phyloP scores from a whole-genome alignment of 169 alveolate species.

The Cryptosporidium parvum region DNA sequence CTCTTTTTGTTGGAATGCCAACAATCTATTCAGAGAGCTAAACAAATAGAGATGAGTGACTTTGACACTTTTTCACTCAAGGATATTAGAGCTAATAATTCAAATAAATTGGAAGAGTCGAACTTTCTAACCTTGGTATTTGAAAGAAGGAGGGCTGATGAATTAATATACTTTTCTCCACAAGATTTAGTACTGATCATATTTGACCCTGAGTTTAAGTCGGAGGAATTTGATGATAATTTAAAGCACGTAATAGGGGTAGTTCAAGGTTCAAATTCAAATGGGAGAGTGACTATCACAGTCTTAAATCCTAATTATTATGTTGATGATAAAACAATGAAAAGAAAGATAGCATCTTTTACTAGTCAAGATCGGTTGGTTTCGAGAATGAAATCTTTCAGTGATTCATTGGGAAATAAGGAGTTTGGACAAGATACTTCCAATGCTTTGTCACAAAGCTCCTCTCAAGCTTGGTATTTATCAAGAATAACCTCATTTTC shows the following conservation, averaged over 20 bases:
- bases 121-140: conserved; percentile 15
- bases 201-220: conserved; percentile 18
- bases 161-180: conserved; percentile 35
- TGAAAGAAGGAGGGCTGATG: conserved; percentile 16
- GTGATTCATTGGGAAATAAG: background rate
- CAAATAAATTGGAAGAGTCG: conserved; percentile 11
- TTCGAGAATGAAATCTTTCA: conserved; percentile 1
- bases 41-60: conserved; percentile 64
- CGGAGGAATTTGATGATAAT: background rate
- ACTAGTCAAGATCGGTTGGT: conserved; percentile 28
- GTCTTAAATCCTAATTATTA: conserved; percentile 42
- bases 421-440: background rate
- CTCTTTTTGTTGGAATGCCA: conserved; percentile 67
- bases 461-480: conserved; percentile 24
- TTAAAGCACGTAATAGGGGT: conserved; percentile 56
- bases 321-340: conserved; percentile 7
- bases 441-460: background rate
- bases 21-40: conserved; percentile 71
- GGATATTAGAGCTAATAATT: conserved; percentile 7
- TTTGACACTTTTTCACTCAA: conserved; percentile 31
- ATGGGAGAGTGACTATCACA: conserved; percentile 31
- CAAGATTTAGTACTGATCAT: conserved; percentile 52
- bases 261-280: conserved; percentile 63
- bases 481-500: conserved; percentile 69
- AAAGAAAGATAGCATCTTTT: conserved; percentile 13